Base-by-base conservation (phyloP, 371 early-diverging fungal species). In the Zychaea mexicana region DNA sequence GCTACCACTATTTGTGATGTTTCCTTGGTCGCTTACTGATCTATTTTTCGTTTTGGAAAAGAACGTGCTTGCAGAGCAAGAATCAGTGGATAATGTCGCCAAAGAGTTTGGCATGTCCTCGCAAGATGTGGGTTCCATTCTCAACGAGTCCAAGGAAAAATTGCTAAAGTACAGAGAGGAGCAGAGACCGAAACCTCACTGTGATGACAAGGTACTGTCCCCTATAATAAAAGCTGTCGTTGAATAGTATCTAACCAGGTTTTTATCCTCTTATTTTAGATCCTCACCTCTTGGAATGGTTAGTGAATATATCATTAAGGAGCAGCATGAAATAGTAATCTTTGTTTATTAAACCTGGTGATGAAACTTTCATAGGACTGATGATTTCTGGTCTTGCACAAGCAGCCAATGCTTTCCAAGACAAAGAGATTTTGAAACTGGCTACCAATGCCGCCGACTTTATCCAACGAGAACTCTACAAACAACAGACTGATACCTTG, bases 161-260 rank as follows among this genome's bases (percentile, higher is more conserved):
- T 56, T 89, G 22, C 74, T 74, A 74, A 71, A 80, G 15, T 73
- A 73, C 38, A 73, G 90, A 30, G 46, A 64, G 4, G 62, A 61
- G n/a, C 24, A 63, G 3, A 70, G 90, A n/a, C 88, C 90, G 2
- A 73, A 74, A 58, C 90, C 90, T 12, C 85, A 86, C 59, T 68
- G 76, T 3, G 90, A 90, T 71, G 89, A 90, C 62, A 90, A 90
- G 78, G 77, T 79, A 56, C n/a, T n/a, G n/a, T n/a, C n/a, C n/a
- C n/a, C n/a, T n/a, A n/a, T n/a, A n/a, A n/a, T n/a, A n/a, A n/a
- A n/a, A n/a, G n/a, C n/a, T n/a, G n/a, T n/a, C n/a, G n/a, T n/a
- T n/a, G n/a, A n/a, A n/a, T n/a, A n/a, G n/a, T n/a, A n/a, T n/a
- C n/a, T n/a, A n/a, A n/a, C n/a, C n/a, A n/a, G n/a, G n/a, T n/a